Evolutionary conservation across 2,329 filamentous ascomycete genomes (phyloP).

Genomic region (Alternaria sp.): DNA sequence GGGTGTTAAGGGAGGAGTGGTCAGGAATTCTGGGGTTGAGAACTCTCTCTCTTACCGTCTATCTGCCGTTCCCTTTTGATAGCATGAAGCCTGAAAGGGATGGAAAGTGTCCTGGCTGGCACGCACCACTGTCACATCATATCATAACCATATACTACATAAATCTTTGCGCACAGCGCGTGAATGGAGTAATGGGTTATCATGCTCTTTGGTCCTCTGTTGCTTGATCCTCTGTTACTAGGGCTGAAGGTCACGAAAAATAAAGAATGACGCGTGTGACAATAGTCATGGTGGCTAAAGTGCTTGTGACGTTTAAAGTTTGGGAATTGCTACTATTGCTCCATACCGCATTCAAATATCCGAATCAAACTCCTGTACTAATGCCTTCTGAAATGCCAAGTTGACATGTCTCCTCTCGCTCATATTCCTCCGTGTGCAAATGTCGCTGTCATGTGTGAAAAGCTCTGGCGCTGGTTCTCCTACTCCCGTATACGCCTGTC

Average conservation of each 20-base stretch:
- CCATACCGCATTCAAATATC: neutral
- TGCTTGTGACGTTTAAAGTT: neutral
- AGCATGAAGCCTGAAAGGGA: neutral
- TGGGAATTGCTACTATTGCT: neutral
- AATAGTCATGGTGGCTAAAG: neutral
- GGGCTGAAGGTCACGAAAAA: too few species aligned
- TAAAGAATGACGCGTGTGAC: too few species aligned
- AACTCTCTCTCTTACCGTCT: neutral
- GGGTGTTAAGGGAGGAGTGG: neutral
- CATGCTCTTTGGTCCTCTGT: neutral
- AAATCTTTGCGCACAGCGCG: neutral
- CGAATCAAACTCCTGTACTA: neutral
- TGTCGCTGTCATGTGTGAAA: neutral
- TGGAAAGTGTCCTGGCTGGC: neutral
- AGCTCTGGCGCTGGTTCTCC: neutral
- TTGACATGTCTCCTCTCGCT: neutral
- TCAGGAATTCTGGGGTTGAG: neutral
- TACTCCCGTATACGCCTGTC: neutral
- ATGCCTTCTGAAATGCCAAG: neutral
- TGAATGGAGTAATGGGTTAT: neutral
- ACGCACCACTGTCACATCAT: neutral
- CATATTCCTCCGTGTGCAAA: neutral
- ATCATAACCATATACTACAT: neutral
- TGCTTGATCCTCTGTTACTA: neutral
- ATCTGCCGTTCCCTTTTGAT: neutral